Evolutionary conservation across 768 basidiomycete species (phyloP).

Genomic region (Hypholoma sublateritium): DNA sequence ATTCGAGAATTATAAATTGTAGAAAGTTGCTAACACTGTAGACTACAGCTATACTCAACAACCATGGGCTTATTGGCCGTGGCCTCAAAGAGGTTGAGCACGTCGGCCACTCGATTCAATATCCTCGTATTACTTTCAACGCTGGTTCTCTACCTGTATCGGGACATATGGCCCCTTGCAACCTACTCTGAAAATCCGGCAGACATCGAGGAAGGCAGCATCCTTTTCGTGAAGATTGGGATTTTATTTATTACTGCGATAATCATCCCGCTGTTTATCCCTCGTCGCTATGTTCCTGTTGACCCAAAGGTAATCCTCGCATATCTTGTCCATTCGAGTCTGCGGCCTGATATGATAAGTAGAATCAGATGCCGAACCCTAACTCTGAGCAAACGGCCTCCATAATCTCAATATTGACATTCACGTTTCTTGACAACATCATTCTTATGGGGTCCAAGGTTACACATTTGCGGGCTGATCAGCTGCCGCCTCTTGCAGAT

Average conservation of each 20-base stretch:
- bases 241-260: slow-evolving; percentile 35
- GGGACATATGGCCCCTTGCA: slow-evolving; percentile 55
- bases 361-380: slow-evolving; percentile 30
- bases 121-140: slow-evolving; percentile 25
- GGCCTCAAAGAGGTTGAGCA: neutral
- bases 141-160: slow-evolving; percentile 45
- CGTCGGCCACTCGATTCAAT: neutral
- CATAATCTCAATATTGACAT: slow-evolving; percentile 39
- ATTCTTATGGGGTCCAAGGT: slow-evolving; percentile 41
- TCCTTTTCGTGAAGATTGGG: slow-evolving; percentile 48
- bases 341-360: neutral
- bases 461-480: slow-evolving; percentile 44
- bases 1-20: neutral
- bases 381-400: slow-evolving; percentile 53
- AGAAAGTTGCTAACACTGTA: neutral
- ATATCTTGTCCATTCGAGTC: neutral
- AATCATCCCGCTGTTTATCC: slow-evolving; percentile 49
- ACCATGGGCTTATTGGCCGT: neutral
- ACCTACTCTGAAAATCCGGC: slow-evolving; percentile 42
- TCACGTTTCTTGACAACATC: slow-evolving; percentile 51
- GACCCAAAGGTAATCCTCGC: slow-evolving; percentile 39
- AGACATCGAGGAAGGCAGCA: slow-evolving; percentile 40
- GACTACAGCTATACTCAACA: neutral
- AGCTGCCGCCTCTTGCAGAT: slow-evolving; percentile 61
- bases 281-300: slow-evolving; percentile 49